phyloP scores from a whole-genome alignment of 805 yeast species.

The Zygotorulaspora florentina region DNA sequence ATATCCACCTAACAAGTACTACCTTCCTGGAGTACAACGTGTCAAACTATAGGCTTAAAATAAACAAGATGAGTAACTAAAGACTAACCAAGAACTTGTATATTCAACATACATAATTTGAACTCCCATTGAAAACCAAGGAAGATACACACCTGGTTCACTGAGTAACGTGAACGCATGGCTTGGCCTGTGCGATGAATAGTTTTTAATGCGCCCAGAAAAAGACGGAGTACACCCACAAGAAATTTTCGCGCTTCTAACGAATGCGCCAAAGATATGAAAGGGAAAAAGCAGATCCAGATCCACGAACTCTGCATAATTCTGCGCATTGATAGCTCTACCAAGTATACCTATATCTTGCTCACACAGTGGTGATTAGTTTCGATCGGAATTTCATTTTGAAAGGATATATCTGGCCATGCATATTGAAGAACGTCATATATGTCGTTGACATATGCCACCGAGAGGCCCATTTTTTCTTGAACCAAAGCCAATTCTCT shows the following conservation, averaged over 20 bases:
- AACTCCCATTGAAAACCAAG: not conserved
- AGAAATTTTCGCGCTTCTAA: not conserved
- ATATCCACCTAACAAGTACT: no score
- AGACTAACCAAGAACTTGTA: not conserved
- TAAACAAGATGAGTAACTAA: not conserved
- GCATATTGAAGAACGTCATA: slow-evolving; percentile 68
- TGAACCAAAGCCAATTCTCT: slow-evolving; percentile 29
- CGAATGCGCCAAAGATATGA: not conserved
- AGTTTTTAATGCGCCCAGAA: not conserved
- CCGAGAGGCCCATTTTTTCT: slow-evolving; percentile 52
- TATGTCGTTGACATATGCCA: slow-evolving; percentile 68
- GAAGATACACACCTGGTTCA: not conserved
- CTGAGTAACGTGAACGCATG: no score
- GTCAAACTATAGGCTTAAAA: no score
- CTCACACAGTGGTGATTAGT: slow-evolving; percentile 2
- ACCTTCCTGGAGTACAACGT: not conserved
- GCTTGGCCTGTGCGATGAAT: no score
- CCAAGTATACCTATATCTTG: not conserved
- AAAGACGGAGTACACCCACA: not conserved
- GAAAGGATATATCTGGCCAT: slow-evolving; percentile 45
- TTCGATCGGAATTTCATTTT: not conserved
- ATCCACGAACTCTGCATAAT: no score
- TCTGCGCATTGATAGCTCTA: not conserved
- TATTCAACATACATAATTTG: not conserved
- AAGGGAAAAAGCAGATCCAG: not conserved